Percentiles rank a stretch among this genome's conserved stretches.
phyloP scores from a whole-genome alignment of 495 filamentous ascomycete species.

The Pyrenopolyporus hunteri region DNA sequence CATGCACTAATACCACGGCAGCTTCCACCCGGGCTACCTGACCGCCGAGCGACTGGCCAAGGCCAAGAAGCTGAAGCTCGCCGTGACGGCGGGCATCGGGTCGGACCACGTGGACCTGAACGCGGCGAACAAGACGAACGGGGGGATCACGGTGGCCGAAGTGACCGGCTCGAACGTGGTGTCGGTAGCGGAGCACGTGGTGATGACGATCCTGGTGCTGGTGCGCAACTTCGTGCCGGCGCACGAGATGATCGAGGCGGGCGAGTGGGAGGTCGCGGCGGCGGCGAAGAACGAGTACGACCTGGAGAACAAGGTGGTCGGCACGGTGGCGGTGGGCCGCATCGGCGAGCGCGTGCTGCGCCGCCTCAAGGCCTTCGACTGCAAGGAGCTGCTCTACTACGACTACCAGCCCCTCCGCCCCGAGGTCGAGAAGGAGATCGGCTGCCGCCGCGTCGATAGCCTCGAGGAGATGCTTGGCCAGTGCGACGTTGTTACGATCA shows the following conservation, averaged over 20 bases:
- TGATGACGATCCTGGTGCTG: constrained; percentile 97
- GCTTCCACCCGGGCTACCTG: constrained; percentile 98
- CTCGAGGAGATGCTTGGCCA: constrained; percentile 95
- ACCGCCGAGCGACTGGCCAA: constrained; percentile 94
- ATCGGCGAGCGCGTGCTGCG: constrained; percentile 98
- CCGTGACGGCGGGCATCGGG: constrained; percentile 95
- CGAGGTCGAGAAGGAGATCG: constrained; percentile 95
- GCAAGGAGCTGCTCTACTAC: constrained; percentile 99
- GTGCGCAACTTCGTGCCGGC: constrained; percentile 99
- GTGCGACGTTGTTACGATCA: constrained; percentile 99
- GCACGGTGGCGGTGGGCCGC: constrained; percentile 95
- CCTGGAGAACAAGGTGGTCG: constrained; percentile 95
- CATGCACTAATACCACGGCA: constrained; percentile 45
- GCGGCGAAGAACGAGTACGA: constrained; percentile 98
- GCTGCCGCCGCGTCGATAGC: constrained; percentile 82
- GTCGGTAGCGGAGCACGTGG: constrained; percentile 90
- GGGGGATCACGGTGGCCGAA: constrained; percentile 95
- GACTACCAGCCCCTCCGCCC: constrained; percentile 93
- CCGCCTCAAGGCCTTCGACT: constrained; percentile 94
- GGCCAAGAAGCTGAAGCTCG: constrained; percentile 98
- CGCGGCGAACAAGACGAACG: constrained; percentile 97
- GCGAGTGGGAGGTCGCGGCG: constrained; percentile 94
- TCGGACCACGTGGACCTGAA: constrained; percentile 98
- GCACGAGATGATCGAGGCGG: constrained; percentile 86
- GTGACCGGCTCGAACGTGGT: constrained; percentile 94